Evolutionary conservation across 2,329 filamentous ascomycete species (phyloP).

Genomic region (Chrysoporthe austroafricana): DNA sequence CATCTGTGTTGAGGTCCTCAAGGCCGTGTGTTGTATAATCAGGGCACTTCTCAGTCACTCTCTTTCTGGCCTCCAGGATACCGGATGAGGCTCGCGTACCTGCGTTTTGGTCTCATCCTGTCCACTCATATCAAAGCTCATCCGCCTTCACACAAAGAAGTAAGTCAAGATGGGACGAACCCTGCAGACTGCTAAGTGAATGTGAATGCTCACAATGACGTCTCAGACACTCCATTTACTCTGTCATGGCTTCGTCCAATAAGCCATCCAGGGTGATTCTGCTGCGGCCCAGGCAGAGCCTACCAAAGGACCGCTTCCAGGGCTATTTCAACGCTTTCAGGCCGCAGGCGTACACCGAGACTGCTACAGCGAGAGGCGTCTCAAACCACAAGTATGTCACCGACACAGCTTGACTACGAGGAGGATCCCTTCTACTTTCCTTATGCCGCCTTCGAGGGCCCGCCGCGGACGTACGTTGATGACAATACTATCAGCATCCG

Average conservation of each 20-base stretch:
- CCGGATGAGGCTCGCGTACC: slow-evolving; percentile 19
- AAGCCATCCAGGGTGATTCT: slow-evolving; percentile 43
- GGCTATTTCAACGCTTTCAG: slow-evolving; percentile 69
- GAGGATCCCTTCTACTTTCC: slow-evolving; percentile 33
- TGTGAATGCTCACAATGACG: not conserved
- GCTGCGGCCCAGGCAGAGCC: slow-evolving; percentile 53
- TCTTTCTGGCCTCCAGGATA: slow-evolving; percentile 10
- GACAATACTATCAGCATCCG: slow-evolving; percentile 59
- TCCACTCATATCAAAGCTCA: not conserved
- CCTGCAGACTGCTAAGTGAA: not conserved
- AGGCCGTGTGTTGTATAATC: slow-evolving; percentile 13
- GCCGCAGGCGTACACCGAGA: slow-evolving; percentile 72
- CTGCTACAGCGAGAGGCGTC: slow-evolving; percentile 56
- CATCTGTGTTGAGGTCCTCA: not conserved
- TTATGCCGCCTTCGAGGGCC: slow-evolving; percentile 20
- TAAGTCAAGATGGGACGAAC: not conserved
- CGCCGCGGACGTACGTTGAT: slow-evolving; percentile 2
- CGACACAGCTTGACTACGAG: slow-evolving; percentile 26
- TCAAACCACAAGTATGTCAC: slow-evolving; percentile 59
- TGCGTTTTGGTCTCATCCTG: not conserved
- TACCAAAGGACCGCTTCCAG: slow-evolving; percentile 73
- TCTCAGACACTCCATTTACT: not conserved
- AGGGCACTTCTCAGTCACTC: not conserved
- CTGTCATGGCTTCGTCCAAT: slow-evolving; percentile 16
- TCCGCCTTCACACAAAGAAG: slow-evolving; percentile 4